These are phyloP conservation scores for Botrytis hyacinthi DNA, from an alignment of 2,329 filamentous ascomycete genomes.

Conservation along the genomic window DNA sequence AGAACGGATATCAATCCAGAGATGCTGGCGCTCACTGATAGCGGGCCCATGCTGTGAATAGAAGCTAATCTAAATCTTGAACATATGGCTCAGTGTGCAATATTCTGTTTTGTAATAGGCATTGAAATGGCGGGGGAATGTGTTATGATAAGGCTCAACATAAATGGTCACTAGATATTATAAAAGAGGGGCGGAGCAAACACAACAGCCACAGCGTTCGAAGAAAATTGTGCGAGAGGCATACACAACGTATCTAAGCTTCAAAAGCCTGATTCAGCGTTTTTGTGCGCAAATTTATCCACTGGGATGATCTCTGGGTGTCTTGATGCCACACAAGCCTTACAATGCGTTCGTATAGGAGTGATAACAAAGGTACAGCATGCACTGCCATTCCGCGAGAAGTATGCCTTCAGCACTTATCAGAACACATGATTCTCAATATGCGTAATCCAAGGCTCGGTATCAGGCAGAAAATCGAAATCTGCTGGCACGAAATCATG, in stretches of 20 bases:
- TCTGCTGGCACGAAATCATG: background rate
- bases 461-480: background rate
- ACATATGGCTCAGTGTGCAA: background rate
- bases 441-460: background rate
- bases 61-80: background rate
- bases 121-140: background rate
- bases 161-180: background rate
- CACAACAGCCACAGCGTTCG: background rate
- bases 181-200: background rate
- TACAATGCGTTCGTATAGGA: background rate
- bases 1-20: slow-evolving; percentile 20
- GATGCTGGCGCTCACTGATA: slow-evolving; percentile 23
- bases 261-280: background rate
- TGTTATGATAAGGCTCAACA: background rate
- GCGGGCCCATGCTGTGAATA: slow-evolving; percentile 13
- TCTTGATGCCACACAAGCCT: background rate
- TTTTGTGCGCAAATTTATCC: background rate
- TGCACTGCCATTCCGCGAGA: background rate
- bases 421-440: background rate
- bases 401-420: background rate
- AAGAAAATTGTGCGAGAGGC: background rate
- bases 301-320: background rate
- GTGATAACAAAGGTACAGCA: background rate
- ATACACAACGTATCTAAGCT: background rate
- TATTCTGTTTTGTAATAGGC: background rate